Percentiles rank a stretch among this genome's conserved stretches.
Evolutionary conservation across 768 basidiomycete species (phyloP).

Genomic region (Lactarius tabidus): DNA sequence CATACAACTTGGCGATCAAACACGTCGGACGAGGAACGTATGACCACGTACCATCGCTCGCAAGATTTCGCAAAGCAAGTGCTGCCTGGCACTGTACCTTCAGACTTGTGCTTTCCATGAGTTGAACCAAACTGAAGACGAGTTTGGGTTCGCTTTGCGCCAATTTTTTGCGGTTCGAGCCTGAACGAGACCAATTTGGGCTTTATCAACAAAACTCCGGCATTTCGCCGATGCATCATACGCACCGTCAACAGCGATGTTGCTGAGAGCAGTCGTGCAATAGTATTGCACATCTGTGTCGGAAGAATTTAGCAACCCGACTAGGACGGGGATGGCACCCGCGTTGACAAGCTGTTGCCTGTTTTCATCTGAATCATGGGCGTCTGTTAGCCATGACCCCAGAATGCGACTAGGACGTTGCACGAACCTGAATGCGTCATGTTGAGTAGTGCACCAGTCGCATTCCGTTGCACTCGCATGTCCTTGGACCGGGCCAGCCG

Average conservation of each 20-base stretch:
- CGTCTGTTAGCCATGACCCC: neutral
- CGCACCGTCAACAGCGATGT: constrained; percentile 94
- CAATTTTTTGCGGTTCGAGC: constrained; percentile 87
- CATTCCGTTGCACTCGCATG: constrained; percentile 98
- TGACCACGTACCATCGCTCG: constrained; percentile 76
- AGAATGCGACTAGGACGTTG: constrained; percentile 7
- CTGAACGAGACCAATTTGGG: constrained; percentile 35
- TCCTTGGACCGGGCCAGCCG: constrained; percentile 96
- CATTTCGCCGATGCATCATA: neutral
- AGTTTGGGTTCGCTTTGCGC: constrained; percentile 92
- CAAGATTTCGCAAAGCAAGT: constrained; percentile 90
- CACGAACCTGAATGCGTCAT: constrained; percentile 96
- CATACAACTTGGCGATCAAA: neutral
- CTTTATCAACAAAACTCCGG: constrained; percentile 8
- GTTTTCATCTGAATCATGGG: constrained; percentile 76
- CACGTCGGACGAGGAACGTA: neutral
- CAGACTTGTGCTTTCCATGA: constrained; percentile 96
- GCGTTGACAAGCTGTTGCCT: constrained; percentile 97
- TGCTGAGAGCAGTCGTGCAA: constrained; percentile 96
- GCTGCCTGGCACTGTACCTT: constrained; percentile 99
- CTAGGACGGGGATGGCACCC: constrained; percentile 95
- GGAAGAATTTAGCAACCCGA: constrained; percentile 87
- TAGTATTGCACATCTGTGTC: constrained; percentile 99
- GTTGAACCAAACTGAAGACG: constrained; percentile 84
- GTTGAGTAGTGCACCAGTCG: constrained; percentile 94